These are phyloP conservation scores for Candida chauliodis DNA, from an alignment of 805 yeast species.

Conservation along the genomic window DNA sequence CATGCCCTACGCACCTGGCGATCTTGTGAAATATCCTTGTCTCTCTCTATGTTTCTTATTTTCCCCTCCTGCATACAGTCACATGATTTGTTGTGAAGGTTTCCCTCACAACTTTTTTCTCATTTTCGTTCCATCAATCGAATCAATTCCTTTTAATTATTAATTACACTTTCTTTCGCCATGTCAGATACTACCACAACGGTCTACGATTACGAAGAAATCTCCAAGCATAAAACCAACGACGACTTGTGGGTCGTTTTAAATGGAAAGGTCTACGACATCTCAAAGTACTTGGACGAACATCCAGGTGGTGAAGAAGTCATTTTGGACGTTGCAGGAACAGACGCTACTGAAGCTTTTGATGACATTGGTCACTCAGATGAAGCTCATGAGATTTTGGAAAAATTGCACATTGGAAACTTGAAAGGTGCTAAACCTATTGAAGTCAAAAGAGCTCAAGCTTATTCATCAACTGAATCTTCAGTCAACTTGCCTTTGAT, in stretches of 20 bases:
- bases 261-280: constrained; percentile 43
- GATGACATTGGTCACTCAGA: constrained; percentile 95
- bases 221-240: constrained; percentile 34
- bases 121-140: too few species aligned
- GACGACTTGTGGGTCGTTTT: constrained; percentile 44
- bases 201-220: constrained; percentile 35
- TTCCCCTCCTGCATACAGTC: too few species aligned
- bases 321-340: constrained; percentile 40
- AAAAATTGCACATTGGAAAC: constrained; percentile 68
- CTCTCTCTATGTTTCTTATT: too few species aligned
- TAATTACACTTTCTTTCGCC: neutral
- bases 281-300: constrained; percentile 40
- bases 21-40: too few species aligned
- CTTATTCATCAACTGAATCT: constrained; percentile 13
- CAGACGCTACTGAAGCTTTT: constrained; percentile 45
- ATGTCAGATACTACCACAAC: constrained; percentile 7
- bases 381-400: constrained; percentile 80
- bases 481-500: constrained; percentile 25
- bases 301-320: constrained; percentile 51
- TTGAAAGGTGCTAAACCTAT: constrained; percentile 54
- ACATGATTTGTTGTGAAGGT: too few species aligned
- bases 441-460: constrained; percentile 14
- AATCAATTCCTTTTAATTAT: neutral
- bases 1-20: too few species aligned
- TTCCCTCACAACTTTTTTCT: too few species aligned